Conservation (phyloP, 495 filamentous ascomycete genomes). For the Penicillium canariense region DNA sequence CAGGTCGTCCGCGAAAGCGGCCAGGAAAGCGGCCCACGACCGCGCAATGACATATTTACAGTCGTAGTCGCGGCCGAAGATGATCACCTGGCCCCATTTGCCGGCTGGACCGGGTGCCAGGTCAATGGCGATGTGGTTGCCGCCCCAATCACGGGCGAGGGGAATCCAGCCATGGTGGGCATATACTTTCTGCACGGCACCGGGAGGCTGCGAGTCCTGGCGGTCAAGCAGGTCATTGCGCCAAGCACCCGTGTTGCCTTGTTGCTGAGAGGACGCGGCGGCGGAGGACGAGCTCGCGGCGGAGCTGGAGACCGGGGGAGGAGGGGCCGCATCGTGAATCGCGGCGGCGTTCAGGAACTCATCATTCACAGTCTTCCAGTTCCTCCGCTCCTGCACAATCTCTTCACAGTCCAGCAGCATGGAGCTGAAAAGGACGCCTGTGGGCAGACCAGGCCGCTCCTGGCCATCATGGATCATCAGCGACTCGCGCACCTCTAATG, state of each 20-base stretch:
- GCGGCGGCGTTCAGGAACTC: conserved; percentile 69
- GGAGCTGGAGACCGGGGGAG: conserved; percentile 59
- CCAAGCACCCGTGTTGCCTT: conserved; percentile 57
- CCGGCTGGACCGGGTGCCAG: conserved; percentile 88
- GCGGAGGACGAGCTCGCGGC: conserved; percentile 63
- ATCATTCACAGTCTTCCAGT: conserved; percentile 90
- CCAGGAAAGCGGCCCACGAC: conserved; percentile 88
- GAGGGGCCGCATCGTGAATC: conserved; percentile 48
- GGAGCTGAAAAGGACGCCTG: conserved; percentile 85
- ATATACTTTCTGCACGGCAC: conserved; percentile 88
- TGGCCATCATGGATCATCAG: conserved; percentile 90
- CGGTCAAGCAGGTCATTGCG: conserved; percentile 78
- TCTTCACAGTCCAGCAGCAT: conserved; percentile 99
- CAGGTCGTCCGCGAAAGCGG: conserved; percentile 84
- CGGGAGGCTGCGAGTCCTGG: conserved; percentile 85
- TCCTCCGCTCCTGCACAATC: conserved; percentile 95
- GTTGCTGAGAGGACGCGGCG: conserved; percentile 47
- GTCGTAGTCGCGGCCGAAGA: conserved; percentile 97
- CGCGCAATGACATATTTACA: conserved; percentile 94
- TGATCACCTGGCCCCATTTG: conserved; percentile 93
- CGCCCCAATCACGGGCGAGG: conserved; percentile 94
- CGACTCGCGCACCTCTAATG: conserved; percentile 91
- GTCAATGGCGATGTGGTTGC: conserved; percentile 94
- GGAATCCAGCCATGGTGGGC: conserved; percentile 96
- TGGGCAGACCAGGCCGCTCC: conserved; percentile 87